A percentile compares a stretch with the other conserved stretches of the same genome.
phyloP scores from a whole-genome alignment of 106 monocot genomes.

The Dendrobium nobile region DNA sequence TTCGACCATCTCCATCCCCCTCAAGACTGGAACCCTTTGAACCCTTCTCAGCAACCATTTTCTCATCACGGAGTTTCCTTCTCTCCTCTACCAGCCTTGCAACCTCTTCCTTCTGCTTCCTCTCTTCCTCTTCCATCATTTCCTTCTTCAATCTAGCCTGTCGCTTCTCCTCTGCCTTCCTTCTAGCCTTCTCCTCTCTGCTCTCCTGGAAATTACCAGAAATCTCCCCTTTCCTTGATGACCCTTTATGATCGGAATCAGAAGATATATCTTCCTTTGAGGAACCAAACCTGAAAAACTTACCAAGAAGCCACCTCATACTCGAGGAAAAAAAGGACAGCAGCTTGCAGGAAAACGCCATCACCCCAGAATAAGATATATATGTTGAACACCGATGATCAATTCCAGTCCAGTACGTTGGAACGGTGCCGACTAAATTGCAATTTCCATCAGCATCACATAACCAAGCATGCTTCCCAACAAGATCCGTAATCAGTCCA shows the following conservation, averaged over 20 bases:
- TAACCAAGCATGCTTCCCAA: not conserved
- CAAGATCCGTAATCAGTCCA: conserved; percentile 3
- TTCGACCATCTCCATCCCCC: conserved; percentile 40
- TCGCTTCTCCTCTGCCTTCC: conserved; percentile 91
- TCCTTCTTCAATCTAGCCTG: conserved; percentile 78
- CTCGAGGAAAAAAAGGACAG: not conserved
- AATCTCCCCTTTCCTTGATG: conserved; percentile 33
- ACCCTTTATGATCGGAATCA: conserved; percentile 33
- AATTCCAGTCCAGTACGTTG: not conserved
- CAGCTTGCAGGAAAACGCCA: conserved; percentile 1
- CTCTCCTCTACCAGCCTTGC: conserved; percentile 81
- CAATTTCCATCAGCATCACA: conserved; percentile 2
- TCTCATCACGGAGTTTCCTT: conserved; percentile 72
- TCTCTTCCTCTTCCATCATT: conserved; percentile 88
- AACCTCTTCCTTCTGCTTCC: conserved; percentile 88
- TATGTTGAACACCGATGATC: conserved; percentile 3
- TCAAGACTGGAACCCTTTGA: conserved; percentile 17
- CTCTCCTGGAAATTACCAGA: conserved; percentile 50
- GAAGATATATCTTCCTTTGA: conserved; percentile 25
- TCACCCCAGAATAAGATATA: conserved; percentile 20
- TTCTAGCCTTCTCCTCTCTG: conserved; percentile 61
- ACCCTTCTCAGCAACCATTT: conserved; percentile 54
- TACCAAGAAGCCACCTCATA: conserved; percentile 13
- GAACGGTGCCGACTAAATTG: not conserved
- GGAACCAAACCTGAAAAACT: conserved; percentile 15